These are phyloP conservation scores for Ophiocordyceps polyrhachis-furcata DNA, from an alignment of 2,329 filamentous ascomycete genomes.

Conservation along the genomic window DNA sequence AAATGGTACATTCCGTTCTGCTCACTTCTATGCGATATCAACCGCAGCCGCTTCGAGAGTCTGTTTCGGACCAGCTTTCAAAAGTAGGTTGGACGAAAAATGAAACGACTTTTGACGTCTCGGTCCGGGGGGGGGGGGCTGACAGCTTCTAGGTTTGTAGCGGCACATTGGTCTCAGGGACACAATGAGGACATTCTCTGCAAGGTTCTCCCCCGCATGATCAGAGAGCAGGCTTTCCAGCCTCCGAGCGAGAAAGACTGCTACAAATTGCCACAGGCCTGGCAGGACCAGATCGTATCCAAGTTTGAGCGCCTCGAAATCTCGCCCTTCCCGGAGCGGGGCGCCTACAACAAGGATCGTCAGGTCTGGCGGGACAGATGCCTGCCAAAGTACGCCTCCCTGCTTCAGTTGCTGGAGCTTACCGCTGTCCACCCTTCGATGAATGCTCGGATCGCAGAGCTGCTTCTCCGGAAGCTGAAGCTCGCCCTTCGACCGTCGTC, in stretches of 20 bases:
- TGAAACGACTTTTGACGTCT: too few relatives aligned
- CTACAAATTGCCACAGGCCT: slow-evolving; percentile 41
- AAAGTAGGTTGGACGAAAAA: slow-evolving; percentile 31
- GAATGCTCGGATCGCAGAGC: slow-evolving; percentile 44
- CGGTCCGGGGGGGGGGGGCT: slow-evolving; percentile 4
- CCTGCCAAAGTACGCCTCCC: slow-evolving; percentile 47
- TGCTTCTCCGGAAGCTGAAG: slow-evolving; percentile 46
- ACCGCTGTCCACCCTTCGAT: slow-evolving; percentile 47
- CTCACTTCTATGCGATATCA: slow-evolving; percentile 57
- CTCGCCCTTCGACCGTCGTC: slow-evolving; percentile 43
- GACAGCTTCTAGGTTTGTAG: slow-evolving; percentile 43
- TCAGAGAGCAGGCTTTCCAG: slow-evolving; percentile 34
- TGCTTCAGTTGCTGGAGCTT: slow-evolving; percentile 43
- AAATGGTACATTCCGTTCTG: slow-evolving; percentile 72
- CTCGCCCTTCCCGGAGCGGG: slow-evolving; percentile 45
- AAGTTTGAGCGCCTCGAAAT: slow-evolving; percentile 48
- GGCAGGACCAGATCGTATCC: slow-evolving; percentile 55
- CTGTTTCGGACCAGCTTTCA: slow-evolving; percentile 70
- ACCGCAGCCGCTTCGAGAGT: slow-evolving; percentile 54
- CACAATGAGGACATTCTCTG: slow-evolving; percentile 50
- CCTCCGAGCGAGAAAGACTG: slow-evolving; percentile 30
- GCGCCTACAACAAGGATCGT: slow-evolving; percentile 41
- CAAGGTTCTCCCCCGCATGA: slow-evolving; percentile 48
- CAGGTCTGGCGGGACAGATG: slow-evolving; percentile 44
- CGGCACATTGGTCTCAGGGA: slow-evolving; percentile 50